These are phyloP conservation scores for Dactylellina drechsleri DNA, from an alignment of 2,329 filamentous ascomycete species.

Conservation along the genomic window DNA sequence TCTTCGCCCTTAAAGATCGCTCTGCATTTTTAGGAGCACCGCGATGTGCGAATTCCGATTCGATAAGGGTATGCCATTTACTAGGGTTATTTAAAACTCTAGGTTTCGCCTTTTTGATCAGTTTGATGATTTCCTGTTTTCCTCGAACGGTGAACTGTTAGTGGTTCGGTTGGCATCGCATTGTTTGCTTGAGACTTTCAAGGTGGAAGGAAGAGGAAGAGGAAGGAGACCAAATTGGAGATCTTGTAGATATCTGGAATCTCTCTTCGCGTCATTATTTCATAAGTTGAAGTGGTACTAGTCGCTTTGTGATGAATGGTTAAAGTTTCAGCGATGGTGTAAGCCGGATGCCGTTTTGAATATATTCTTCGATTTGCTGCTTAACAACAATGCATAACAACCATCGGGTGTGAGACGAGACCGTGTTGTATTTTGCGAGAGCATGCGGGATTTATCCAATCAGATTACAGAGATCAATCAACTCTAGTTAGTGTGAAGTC, in stretches of 20 bases:
- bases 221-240: slow-evolving; percentile 12
- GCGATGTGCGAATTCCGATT: slow-evolving; percentile 22
- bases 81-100: too few relatives aligned
- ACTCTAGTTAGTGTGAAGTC: too few relatives aligned
- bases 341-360: too few relatives aligned
- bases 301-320: too few relatives aligned
- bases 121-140: slow-evolving; percentile 32
- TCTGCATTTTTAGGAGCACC: slow-evolving; percentile 23
- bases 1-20: slow-evolving; percentile 6
- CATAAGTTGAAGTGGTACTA: background rate
- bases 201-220: background rate
- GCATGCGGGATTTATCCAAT: too few relatives aligned
- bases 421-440: too few relatives aligned
- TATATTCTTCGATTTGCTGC: too few relatives aligned
- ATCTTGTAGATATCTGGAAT: slow-evolving; percentile 22
- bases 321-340: too few relatives aligned
- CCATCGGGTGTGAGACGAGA: too few relatives aligned
- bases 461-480: too few relatives aligned
- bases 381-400: too few relatives aligned
- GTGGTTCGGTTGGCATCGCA: background rate
- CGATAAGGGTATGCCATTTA: slow-evolving; percentile 12
- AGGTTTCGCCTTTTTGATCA: slow-evolving; percentile 11
- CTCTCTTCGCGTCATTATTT: slow-evolving; percentile 29
- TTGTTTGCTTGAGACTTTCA: background rate
- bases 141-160: background rate